These are phyloP conservation scores for Russula virescens DNA, from an alignment of 768 basidiomycete genomes.

Conservation along the genomic window DNA sequence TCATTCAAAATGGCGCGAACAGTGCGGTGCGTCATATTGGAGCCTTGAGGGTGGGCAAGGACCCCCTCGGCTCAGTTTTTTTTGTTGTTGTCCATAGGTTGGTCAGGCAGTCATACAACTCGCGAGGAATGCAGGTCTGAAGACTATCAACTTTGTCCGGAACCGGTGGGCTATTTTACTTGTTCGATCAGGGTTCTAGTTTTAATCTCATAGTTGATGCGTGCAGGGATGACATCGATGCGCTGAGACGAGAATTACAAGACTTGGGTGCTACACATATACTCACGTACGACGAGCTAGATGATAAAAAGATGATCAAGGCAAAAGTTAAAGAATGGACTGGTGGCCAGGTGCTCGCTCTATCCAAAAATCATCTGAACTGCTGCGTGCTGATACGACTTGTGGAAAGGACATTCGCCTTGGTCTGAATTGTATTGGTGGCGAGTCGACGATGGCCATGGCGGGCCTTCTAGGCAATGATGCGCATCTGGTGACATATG, in stretches of 20 bases:
- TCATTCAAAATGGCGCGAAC: conserved; percentile 84
- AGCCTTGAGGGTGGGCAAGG: not conserved
- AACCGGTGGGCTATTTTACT: conserved; percentile 43
- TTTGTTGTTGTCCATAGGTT: conserved; percentile 39
- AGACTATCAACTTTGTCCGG: conserved; percentile 79
- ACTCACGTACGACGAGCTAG: conserved; percentile 69
- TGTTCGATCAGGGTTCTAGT: not conserved
- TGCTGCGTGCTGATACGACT: not conserved
- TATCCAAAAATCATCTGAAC: not conserved
- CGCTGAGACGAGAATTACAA: conserved; percentile 46
- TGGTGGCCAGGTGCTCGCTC: conserved; percentile 47
- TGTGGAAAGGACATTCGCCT: conserved; percentile 37
- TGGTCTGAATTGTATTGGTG: conserved; percentile 57
- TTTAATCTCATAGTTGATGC: not conserved
- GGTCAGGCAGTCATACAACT: conserved; percentile 87
- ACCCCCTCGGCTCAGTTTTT: not conserved
- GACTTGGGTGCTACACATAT: conserved; percentile 71
- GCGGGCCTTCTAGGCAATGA: conserved; percentile 56
- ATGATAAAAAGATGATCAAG: conserved; percentile 44
- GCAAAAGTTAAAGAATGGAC: conserved; percentile 60
- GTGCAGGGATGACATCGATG: conserved; percentile 47
- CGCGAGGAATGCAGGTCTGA: conserved; percentile 60
- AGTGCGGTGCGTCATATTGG: conserved; percentile 52
- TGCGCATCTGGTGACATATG: conserved; percentile 79
- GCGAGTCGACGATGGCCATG: conserved; percentile 65